These are phyloP conservation scores for Bruguiera parviflora DNA, from an alignment of 345 rosid genomes.

Conservation along the genomic window DNA sequence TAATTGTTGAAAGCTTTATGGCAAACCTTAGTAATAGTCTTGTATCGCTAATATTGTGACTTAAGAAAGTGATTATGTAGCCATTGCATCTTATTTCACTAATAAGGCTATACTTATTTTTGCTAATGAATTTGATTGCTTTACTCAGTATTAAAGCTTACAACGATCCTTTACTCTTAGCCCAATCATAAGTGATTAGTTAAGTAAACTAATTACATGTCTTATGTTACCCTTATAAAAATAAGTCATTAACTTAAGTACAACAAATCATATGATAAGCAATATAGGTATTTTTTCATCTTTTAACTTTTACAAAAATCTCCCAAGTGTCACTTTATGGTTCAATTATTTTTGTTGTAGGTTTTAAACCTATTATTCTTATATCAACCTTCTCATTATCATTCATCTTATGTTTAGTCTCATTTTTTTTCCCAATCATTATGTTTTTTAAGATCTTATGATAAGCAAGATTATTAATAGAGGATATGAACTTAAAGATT, in stretches of 20 bases:
- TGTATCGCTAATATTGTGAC: no score
- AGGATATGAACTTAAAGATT: no score
- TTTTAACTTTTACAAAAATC: no score
- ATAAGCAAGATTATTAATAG: no score
- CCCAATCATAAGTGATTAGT: not conserved
- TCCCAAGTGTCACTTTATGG: no score
- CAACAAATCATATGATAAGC: slow-evolving; percentile 6
- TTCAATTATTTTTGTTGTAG: no score
- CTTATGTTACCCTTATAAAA: not conserved
- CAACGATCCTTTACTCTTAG: not conserved
- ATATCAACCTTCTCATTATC: not conserved
- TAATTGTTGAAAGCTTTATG: no score
- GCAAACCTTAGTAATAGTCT: no score
- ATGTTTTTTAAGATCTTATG: no score
- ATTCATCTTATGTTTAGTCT: not conserved
- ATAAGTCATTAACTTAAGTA: not conserved
- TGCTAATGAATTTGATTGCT: not conserved
- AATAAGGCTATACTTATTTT: not conserved
- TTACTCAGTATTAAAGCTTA: not conserved
- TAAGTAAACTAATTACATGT: slow-evolving; percentile 4
- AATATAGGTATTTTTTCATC: not conserved
- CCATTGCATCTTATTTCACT: not conserved
- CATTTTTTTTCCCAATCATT: no score
- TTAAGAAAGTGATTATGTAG: no score
- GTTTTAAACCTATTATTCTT: not conserved